A percentile compares a stretch with the other conserved stretches of the same genome.
Conservation (phyloP, 2,329 filamentous ascomycete genomes). For the Juglanconis juglandina region DNA sequence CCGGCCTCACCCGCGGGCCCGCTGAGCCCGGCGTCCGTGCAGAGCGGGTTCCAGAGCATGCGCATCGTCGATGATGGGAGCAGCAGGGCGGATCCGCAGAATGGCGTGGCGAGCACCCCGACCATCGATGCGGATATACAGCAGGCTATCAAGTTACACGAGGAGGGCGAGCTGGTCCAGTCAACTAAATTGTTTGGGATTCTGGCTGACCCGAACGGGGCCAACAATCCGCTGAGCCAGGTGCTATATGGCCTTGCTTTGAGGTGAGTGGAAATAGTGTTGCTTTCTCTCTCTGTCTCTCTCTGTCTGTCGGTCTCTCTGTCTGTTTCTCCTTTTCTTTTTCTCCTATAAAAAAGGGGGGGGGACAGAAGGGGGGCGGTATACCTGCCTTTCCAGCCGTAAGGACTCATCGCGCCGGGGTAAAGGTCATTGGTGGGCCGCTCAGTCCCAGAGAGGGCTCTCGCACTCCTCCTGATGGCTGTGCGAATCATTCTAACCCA, state of each 20-base stretch:
- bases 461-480: not conserved
- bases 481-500: not conserved
- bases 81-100: constrained; percentile 21
- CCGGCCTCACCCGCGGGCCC: constrained; percentile 32
- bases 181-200: constrained; percentile 83
- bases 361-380: no score
- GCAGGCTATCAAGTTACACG: constrained; percentile 91
- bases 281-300: not conserved
- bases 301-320: not conserved
- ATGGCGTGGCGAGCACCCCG: constrained; percentile 44
- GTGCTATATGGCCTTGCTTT: constrained; percentile 92
- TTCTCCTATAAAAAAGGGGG: no score
- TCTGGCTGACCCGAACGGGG: constrained; percentile 77
- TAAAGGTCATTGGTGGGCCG: no score
- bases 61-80: constrained; percentile 22
- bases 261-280: constrained; percentile 52
- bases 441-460: not conserved
- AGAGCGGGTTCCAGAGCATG: constrained; percentile 28
- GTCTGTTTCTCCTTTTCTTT: not conserved
- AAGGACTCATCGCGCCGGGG: no score
- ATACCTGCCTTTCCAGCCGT: no score
- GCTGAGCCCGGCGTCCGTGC: constrained; percentile 18
- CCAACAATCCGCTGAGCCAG: constrained; percentile 91
- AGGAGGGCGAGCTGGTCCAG: constrained; percentile 71
- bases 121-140: constrained; percentile 72